phyloP scores from a whole-genome alignment of 257 asterid species.

The Solanum pennellii region DNA sequence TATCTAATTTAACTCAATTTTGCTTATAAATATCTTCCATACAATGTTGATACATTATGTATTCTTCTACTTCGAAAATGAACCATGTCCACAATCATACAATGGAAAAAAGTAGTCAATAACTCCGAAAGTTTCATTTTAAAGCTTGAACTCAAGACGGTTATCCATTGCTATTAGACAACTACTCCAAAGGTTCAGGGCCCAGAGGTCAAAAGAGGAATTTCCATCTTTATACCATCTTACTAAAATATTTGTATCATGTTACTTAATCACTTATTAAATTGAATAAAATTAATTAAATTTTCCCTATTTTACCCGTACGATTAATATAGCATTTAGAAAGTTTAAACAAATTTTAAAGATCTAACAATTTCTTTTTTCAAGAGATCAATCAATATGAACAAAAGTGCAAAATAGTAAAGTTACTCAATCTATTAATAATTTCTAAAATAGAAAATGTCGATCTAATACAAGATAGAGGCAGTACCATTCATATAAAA shows the following conservation, averaged over 20 bases:
- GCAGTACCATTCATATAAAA: not conserved
- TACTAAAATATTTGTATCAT: too few species aligned
- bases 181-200: not conserved
- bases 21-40: too few species aligned
- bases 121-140: not conserved
- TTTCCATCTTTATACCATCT: not conserved
- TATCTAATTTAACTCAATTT: accelerated
- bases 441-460: too few species aligned
- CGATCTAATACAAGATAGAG: not conserved
- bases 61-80: too few species aligned
- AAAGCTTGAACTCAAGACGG: not conserved
- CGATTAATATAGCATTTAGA: not conserved
- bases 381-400: not conserved
- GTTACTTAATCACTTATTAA: not conserved
- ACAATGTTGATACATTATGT: not conserved
- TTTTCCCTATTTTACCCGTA: too few species aligned
- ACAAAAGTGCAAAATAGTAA: not conserved
- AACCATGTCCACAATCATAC: too few species aligned
- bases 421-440: too few species aligned
- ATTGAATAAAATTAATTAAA: too few species aligned
- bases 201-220: not conserved
- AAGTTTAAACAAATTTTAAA: not conserved
- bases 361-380: not conserved
- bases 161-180: not conserved
- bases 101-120: not conserved